Percentiles rank a stretch among this genome's conserved stretches.
Evolutionary conservation across 2,329 filamentous ascomycete species (phyloP).

Genomic region (Dothidotthia symphoricarpi): DNA sequence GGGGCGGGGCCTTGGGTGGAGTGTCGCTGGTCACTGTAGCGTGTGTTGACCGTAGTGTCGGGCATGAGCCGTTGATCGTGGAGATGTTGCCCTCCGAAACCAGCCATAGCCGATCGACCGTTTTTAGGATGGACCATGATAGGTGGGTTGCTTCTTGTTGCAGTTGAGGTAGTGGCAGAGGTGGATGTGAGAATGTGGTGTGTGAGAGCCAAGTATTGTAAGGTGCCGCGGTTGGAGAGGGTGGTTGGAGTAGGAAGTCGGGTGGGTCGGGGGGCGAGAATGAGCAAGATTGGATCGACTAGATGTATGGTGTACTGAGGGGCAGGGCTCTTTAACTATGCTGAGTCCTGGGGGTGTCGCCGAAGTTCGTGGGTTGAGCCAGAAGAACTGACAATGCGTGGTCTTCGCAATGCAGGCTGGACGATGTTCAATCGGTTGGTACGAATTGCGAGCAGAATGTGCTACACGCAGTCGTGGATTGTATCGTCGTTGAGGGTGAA

Average conservation of each 20-base stretch:
- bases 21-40: conserved; percentile 24
- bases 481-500: conserved; percentile 54
- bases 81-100: conserved; percentile 31
- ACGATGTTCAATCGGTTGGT: conserved; percentile 34
- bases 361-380: conserved; percentile 34
- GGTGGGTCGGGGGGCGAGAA: conserved; percentile 7
- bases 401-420: conserved; percentile 31
- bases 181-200: conserved; percentile 1
- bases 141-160: conserved; percentile 4
- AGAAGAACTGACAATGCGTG: conserved; percentile 35
- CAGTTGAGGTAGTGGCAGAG: conserved; percentile 4
- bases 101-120: conserved; percentile 22
- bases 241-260: conserved; percentile 2
- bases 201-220: background rate
- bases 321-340: conserved; percentile 40
- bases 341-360: conserved; percentile 32
- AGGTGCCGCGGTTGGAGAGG: conserved; percentile 3
- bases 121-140: conserved; percentile 32
- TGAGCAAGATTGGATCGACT: conserved; percentile 28
- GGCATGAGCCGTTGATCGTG: conserved; percentile 32
- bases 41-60: conserved; percentile 19
- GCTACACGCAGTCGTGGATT: conserved; percentile 39
- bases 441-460: conserved; percentile 31
- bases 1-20: conserved; percentile 17
- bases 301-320: conserved; percentile 33